Percentiles rank a stretch among this genome's conserved stretches.
These are phyloP conservation scores for Paxillus ammoniavirescens DNA, from an alignment of 768 basidiomycete genomes.

Conservation along the genomic window DNA sequence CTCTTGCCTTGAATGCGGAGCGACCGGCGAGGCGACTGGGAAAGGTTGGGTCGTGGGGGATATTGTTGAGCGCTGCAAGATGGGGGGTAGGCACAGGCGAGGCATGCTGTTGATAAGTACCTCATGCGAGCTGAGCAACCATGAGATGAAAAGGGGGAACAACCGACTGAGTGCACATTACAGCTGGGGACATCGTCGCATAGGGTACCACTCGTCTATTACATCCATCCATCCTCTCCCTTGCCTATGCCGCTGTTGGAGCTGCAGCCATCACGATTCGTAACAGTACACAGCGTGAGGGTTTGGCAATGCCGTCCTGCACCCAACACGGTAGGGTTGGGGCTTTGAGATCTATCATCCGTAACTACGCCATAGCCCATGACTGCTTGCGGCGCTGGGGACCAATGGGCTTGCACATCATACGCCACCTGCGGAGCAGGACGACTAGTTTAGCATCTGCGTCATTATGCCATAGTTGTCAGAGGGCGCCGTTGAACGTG, in stretches of 20 bases:
- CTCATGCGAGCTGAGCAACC: conserved; percentile 7
- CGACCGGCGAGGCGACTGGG: too few relatives aligned
- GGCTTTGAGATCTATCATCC: conserved; percentile 31
- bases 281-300: conserved; percentile 47
- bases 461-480: conserved; percentile 58
- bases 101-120: background rate
- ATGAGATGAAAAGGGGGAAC: conserved; percentile 7
- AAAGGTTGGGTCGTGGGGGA: too few relatives aligned
- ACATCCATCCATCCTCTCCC: conserved; percentile 6
- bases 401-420: conserved; percentile 31
- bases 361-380: conserved; percentile 30
- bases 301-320: conserved; percentile 44
- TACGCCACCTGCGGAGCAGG: conserved; percentile 45
- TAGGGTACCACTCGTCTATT: conserved; percentile 17
- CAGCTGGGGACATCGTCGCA: conserved; percentile 8
- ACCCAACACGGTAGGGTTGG: conserved; percentile 23
- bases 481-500: conserved; percentile 47
- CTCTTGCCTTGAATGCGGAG: too few relatives aligned
- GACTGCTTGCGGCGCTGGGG: conserved; percentile 45
- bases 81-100: too few relatives aligned
- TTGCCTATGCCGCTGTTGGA: background rate
- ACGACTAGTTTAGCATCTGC: conserved; percentile 53
- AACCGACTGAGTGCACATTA: conserved; percentile 24
- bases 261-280: conserved; percentile 24
- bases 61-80: too few relatives aligned